These are phyloP conservation scores for Dictyostelium citrinum DNA, from an alignment of 78 protist genomes.

Conservation along the genomic window DNA sequence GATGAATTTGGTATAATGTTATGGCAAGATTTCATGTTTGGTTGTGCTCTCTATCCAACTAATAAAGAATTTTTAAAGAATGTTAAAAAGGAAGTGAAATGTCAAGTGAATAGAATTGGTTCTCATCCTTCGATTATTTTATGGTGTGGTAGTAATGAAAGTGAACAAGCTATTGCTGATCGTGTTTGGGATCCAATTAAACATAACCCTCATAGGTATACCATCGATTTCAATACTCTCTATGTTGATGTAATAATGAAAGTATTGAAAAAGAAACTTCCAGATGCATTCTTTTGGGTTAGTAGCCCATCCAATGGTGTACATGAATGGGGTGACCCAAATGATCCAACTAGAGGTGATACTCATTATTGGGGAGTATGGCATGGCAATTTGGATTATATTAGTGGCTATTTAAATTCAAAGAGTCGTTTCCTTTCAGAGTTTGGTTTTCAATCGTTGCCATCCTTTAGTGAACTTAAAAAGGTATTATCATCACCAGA, in stretches of 20 bases:
- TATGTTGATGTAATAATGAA: slow-evolving; percentile 71
- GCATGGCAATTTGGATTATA: slow-evolving; percentile 65
- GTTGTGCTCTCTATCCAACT: slow-evolving; percentile 89
- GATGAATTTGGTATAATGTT: slow-evolving; percentile 84
- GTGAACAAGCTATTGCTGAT: slow-evolving; percentile 82
- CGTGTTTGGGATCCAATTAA: slow-evolving; percentile 55
- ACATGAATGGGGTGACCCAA: slow-evolving; percentile 52
- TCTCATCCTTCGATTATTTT: slow-evolving; percentile 80
- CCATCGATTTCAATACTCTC: slow-evolving; percentile 71
- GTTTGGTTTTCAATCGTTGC: slow-evolving; percentile 89
- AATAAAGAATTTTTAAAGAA: slow-evolving; percentile 77
- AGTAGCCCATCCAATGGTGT: slow-evolving; percentile 89
- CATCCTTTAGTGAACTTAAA: slow-evolving; percentile 21
- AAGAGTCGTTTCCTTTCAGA: slow-evolving; percentile 87
- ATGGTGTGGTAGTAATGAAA: slow-evolving; percentile 93
- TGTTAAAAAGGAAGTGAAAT: slow-evolving; percentile 54
- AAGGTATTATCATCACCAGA: neutral
- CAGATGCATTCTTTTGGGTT: slow-evolving; percentile 83
- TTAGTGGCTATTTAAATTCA: slow-evolving; percentile 23
- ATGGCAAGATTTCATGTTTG: slow-evolving; percentile 94
- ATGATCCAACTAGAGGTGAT: slow-evolving; percentile 66
- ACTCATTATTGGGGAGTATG: slow-evolving; percentile 81
- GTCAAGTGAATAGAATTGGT: slow-evolving; percentile 78
- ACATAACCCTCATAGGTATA: slow-evolving; percentile 40
- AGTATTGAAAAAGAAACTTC: slow-evolving; percentile 19